Base-by-base conservation (phyloP, 1,139 yeast species). In the Maudiozyma humilis region DNA sequence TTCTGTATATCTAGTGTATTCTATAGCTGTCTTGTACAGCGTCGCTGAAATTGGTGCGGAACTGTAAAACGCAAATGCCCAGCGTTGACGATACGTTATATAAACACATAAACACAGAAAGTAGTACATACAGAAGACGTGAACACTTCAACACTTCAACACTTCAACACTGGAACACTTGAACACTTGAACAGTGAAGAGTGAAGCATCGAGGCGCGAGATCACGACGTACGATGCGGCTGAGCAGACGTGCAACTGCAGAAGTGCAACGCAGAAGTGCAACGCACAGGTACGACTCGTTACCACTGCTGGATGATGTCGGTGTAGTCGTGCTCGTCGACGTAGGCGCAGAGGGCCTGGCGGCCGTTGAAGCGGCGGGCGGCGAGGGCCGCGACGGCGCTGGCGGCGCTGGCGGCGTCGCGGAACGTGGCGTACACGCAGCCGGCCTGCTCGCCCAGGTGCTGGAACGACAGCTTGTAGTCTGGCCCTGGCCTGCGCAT, bases 311-410 rank as follows among this genome's bases (percentile, higher is more conserved):
- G 32, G 16, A 36, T 16, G 15, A 36, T 36, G 17, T 36, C 29
- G n/a, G 23, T 37, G 30, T 29, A 79, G 58, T 82, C 91, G 8
- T 66, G 67, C 49, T 75, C 79, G 49, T 81, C 77, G 50, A 74
- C 74, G 55, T 70, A 85, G 1, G 83, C 73, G 49, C 86, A 79
- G 16, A 88, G 53, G 0, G 87, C 78, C 0, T 85, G 75, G 43
- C 95, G 70, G 42, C 79, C 91, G 51, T 79, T 75, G 57, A 81
- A 88, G 49, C 66, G 66, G 40, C 82, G 65, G 1, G 95, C 95
- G 3, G 85, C 78, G 19, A 86, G 56, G n/a, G 72, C 75, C 57
- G 72, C 61, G 41, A 81, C 70, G 1, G 93, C 93, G 18, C 66
- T 63, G 23, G 68, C 62, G 3, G 95, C 84, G 6, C 66, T 64